phyloP scores from a whole-genome alignment of 768 basidiomycete species.

The Pulveroboletus sp. region DNA sequence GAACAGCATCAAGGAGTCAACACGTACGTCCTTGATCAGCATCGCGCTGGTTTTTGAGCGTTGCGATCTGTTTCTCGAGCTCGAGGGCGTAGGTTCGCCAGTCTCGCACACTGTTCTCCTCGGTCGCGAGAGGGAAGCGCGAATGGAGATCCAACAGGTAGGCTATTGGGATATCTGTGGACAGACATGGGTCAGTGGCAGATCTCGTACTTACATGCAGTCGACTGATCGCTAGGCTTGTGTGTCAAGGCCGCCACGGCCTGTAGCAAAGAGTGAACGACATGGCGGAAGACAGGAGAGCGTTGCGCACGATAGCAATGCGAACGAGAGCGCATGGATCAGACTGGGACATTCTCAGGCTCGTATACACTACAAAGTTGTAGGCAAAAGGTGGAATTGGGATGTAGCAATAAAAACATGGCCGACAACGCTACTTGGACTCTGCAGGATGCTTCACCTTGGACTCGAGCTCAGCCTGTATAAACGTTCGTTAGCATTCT shows the following conservation, averaged over 20 bases:
- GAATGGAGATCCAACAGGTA: constrained; percentile 28
- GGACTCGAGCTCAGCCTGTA: constrained; percentile 31
- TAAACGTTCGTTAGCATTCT: constrained; percentile 10
- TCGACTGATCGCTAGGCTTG: constrained; percentile 25
- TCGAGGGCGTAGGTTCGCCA: constrained; percentile 29
- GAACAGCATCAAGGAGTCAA: background rate
- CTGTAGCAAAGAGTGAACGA: constrained; percentile 5
- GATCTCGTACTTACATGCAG: constrained; percentile 15
- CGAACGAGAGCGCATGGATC: constrained; percentile 16
- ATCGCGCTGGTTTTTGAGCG: constrained; percentile 20
- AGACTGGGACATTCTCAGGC: constrained; percentile 4
- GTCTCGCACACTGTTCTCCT: background rate
- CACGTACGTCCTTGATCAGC: constrained; percentile 24
- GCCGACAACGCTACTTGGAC: constrained; percentile 17
- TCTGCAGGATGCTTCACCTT: constrained; percentile 22
- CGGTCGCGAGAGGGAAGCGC: constrained; percentile 17
- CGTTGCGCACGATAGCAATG: constrained; percentile 24
- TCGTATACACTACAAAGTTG: background rate
- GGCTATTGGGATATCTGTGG: constrained; percentile 12
- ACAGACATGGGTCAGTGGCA: too few species aligned
- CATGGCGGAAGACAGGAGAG: too few species aligned
- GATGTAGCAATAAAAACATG: background rate
- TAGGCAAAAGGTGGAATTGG: background rate
- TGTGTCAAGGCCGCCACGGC: constrained; percentile 22
- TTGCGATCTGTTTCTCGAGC: constrained; percentile 25